These are phyloP conservation scores for Lathyrus sativus DNA, from an alignment of 306 rosid genomes.

Conservation along the genomic window DNA sequence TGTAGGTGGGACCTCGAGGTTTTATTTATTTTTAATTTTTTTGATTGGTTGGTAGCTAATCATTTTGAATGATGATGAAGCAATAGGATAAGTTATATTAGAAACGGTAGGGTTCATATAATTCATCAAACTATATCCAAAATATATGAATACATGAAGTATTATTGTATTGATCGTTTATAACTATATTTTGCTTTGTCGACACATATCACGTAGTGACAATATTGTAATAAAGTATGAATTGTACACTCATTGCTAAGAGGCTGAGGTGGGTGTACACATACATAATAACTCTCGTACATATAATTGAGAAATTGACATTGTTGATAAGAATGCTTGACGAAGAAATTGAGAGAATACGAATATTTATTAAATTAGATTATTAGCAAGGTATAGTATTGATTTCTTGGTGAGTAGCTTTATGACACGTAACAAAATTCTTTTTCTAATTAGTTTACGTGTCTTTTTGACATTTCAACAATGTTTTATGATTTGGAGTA, in stretches of 20 bases:
- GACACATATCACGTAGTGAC: neutral
- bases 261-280: neutral
- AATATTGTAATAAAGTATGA: neutral
- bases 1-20: neutral
- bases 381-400: neutral
- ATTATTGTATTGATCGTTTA: neutral
- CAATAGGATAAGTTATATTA: neutral
- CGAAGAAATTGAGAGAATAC: neutral
- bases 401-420: neutral
- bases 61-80: neutral
- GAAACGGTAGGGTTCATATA: neutral
- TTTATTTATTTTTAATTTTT: neutral
- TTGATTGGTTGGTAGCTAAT: neutral
- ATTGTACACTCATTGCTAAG: neutral
- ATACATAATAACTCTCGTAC: neutral
- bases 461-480: neutral
- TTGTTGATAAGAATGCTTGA: neutral
- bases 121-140: constrained; percentile 7
- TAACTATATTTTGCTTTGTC: neutral
- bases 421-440: neutral
- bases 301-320: constrained; percentile 1
- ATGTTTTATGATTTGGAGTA: neutral
- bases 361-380: neutral
- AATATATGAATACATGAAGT: neutral
- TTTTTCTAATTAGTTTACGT: neutral